These are phyloP conservation scores for Castanopsis chinensis DNA, from an alignment of 306 rosid species.

Conservation along the genomic window DNA sequence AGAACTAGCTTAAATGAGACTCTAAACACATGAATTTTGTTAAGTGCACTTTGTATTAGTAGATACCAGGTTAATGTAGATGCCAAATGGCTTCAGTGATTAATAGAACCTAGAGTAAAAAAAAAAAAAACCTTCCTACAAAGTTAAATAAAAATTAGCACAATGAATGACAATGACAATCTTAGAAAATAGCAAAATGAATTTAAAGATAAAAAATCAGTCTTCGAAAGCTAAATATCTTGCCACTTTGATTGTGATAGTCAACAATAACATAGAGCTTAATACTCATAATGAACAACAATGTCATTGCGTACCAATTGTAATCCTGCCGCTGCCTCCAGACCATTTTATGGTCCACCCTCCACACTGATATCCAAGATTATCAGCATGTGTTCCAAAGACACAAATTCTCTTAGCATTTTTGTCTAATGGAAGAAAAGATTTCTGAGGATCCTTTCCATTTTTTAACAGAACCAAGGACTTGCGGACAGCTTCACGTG, in stretches of 20 bases:
- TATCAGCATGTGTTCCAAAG: constrained; percentile 75
- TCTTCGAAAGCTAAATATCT: background rate
- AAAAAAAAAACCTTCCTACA: too few relatives aligned
- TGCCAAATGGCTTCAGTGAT: too few relatives aligned
- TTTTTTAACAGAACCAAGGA: constrained; percentile 58
- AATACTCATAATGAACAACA: background rate
- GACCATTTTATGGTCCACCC: constrained; percentile 82
- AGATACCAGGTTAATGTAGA: too few relatives aligned
- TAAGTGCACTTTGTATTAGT: too few relatives aligned
- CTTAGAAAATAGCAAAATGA: background rate
- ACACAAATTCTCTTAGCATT: constrained; percentile 72
- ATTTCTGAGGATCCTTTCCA: constrained; percentile 52
- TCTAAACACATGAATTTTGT: too few relatives aligned
- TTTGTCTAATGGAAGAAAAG: constrained; percentile 73
- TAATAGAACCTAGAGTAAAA: too few relatives aligned
- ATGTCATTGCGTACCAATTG: constrained; percentile 52
- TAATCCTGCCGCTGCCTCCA: constrained; percentile 65
- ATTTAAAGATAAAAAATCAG: background rate
- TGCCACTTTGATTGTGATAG: background rate
- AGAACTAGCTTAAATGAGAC: too few relatives aligned
- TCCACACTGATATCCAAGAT: constrained; percentile 90
- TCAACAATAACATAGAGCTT: background rate
- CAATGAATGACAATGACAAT: background rate
- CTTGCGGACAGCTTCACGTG: constrained; percentile 54
- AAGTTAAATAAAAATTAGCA: too few relatives aligned